Evolutionary conservation across 192 early-diverging fungal species (phyloP), one percentile per base, ranked within the genome.

Genomic region (Coemansia umbellata): DNA sequence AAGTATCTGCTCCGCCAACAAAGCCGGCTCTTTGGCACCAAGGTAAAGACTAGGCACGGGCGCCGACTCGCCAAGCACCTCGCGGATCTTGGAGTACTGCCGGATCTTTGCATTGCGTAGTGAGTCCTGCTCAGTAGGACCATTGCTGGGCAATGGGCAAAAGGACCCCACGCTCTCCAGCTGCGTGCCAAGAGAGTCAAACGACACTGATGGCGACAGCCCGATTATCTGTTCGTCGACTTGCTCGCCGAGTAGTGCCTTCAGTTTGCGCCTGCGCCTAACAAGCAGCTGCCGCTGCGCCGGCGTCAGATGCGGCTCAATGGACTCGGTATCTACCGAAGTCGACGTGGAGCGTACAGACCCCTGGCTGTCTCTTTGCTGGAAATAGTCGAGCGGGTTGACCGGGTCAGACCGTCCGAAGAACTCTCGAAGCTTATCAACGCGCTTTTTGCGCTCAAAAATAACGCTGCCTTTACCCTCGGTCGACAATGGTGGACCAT

Each of bases 201-300:
- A 51, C 26, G 49, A 51, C 3, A 24, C 31, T 2, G 49, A 51
- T 6, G 37, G 47, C 27, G 40, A 33, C 3, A 53, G 22, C 9
- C 56, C 58, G 10, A 81, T 56, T 9, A 70, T 78, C 18, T 51
- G 48, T 36, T 80, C 78, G 37, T 80, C 79, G 1, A 84, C 60
- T 14, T 78, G 68, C 43, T 86, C 82, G 45, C 86, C 86, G 32
- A 88, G 36, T 36, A 86, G 55, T 5, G 63, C 78, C 32, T 69
- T 60, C 17, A 88, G 70, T 69, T 88, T 88, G 51, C 81, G 79
- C 23, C 73, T 76, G 11, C 84, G 65, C 15, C 79, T 79, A 27
- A 80, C 80, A 24, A 88, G 72, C 17, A 82, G 55, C 14, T 78
- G 65, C n/a, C 82, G 73, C 60, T 84, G 70, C 52, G 77, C 76